phyloP scores from a whole-genome alignment of 2,329 filamentous ascomycete species.

The Penicillium olsonii region DNA sequence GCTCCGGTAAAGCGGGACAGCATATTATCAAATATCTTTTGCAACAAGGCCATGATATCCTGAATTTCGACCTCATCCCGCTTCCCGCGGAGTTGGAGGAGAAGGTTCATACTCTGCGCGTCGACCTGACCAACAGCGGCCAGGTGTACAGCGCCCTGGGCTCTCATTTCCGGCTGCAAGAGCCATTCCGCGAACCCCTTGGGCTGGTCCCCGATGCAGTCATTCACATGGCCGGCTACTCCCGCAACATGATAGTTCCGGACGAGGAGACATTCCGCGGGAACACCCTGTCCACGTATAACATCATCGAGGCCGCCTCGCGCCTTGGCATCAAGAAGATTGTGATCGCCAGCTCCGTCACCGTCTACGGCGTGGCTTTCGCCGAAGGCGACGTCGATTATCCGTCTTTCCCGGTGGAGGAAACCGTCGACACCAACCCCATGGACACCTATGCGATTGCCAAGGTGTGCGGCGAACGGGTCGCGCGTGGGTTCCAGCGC shows the following conservation, averaged over 20 bases:
- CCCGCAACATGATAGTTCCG: conserved; percentile 62
- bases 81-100: conserved; percentile 40
- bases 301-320: conserved; percentile 64
- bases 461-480: conserved; percentile 61
- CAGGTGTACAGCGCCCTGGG: conserved; percentile 60
- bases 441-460: conserved; percentile 64
- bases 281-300: conserved; percentile 61
- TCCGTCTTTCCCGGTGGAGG: conserved; percentile 59
- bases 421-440: conserved; percentile 60
- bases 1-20: conserved; percentile 55
- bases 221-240: conserved; percentile 63
- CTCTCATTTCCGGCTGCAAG: conserved; percentile 57
- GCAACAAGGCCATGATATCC: conserved; percentile 52
- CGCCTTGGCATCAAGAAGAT: conserved; percentile 65
- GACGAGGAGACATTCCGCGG: conserved; percentile 61
- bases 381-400: conserved; percentile 60
- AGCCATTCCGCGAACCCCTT: conserved; percentile 40
- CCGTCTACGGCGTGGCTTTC: conserved; percentile 64
- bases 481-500: conserved; percentile 58
- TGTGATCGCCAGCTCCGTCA: conserved; percentile 61
- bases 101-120: conserved; percentile 55
- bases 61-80: conserved; percentile 58
- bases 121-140: conserved; percentile 57
- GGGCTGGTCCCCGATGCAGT: conserved; percentile 57
- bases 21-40: conserved; percentile 57